These are phyloP conservation scores for Aspergillus incahuasiensis DNA, from an alignment of 495 filamentous ascomycete species.

Conservation along the genomic window DNA sequence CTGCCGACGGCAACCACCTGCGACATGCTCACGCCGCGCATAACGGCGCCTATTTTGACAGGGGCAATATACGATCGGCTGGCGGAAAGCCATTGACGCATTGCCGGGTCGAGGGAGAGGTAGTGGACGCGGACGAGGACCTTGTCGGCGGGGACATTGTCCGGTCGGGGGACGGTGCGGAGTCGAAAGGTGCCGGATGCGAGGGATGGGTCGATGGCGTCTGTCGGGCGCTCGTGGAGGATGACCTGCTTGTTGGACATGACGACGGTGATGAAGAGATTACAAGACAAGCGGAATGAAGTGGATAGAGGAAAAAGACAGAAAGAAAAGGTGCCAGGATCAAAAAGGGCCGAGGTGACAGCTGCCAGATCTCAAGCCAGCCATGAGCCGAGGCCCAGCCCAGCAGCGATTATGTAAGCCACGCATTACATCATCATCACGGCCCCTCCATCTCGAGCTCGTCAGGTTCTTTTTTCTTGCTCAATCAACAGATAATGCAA, in stretches of 20 bases:
- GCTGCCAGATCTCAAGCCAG: background rate
- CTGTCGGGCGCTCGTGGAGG: background rate
- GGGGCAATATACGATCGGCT: conserved; percentile 63
- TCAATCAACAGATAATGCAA: background rate
- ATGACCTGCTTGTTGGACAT: conserved; percentile 2
- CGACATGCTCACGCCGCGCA: conserved; percentile 59
- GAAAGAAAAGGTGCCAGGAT: too few relatives aligned
- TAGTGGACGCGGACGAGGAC: conserved; percentile 63
- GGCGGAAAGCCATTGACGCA: conserved; percentile 70
- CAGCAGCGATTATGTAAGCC: background rate
- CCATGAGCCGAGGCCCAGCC: too few relatives aligned
- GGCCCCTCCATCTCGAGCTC: background rate
- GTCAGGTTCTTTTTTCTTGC: background rate
- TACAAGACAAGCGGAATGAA: too few relatives aligned
- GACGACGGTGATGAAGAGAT: background rate
- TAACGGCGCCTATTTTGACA: conserved; percentile 59
- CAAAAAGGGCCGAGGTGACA: background rate
- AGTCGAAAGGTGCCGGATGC: conserved; percentile 4
- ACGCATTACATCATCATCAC: background rate
- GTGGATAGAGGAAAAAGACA: background rate
- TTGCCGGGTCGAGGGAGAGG: conserved; percentile 76
- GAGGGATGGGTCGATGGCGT: conserved; percentile 1
- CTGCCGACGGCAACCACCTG: conserved; percentile 47
- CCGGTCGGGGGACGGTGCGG: conserved; percentile 27
- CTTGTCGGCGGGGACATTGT: conserved; percentile 51